Base-by-base conservation (phyloP, 2,329 filamentous ascomycete genomes). In the Leptodontidium sp. region DNA sequence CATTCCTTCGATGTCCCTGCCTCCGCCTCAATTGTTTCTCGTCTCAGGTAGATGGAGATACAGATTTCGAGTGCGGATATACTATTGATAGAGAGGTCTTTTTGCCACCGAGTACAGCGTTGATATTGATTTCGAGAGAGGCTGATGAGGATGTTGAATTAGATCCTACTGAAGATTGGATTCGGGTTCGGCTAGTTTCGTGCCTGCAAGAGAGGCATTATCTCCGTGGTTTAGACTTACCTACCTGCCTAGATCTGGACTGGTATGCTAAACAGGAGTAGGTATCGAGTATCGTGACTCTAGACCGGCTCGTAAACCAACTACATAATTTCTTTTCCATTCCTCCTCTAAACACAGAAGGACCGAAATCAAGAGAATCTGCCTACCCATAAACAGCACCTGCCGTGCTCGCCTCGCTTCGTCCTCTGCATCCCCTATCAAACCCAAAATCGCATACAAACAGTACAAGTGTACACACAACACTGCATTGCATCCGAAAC, bases 51-150 rank as follows among this genome's bases (percentile, higher is more conserved):
- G n/a, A 43, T 24, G 21, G 9, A 43, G 35, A 58, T 43, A 17
- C 35, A 26, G 11, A 24, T 45, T 45, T 45, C 4, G 5, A 43
- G 35, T 24, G n/a, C n/a, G 9, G 7, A 40, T 29, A 59, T 15
- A 17, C 38, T 43, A 59, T 59, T 43, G 57, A 45, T 59, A 43
- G 57, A 59, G 57, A 43, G 7, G n/a, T 58, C 7, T 24, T 50
- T 38, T 58, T 43, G 55, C 35, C n/a, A 58, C 55, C 24, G 12
- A 29, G 21, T 8, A 29, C n/a, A 59, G 29, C 29, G 6, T 32
- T 32, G 29, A 11, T n/a, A 26, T 43, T 59, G 21, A 15, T 45
- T 15, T 59, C 5, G 12, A 43, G 14, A 1, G 21, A 17, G 38
- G 9, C 14, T 17, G 38, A 50, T 21, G 29, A 32, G 29, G 29